Base-by-base conservation (phyloP, 2,329 filamentous ascomycete genomes). In the Fusarium floridanum region DNA sequence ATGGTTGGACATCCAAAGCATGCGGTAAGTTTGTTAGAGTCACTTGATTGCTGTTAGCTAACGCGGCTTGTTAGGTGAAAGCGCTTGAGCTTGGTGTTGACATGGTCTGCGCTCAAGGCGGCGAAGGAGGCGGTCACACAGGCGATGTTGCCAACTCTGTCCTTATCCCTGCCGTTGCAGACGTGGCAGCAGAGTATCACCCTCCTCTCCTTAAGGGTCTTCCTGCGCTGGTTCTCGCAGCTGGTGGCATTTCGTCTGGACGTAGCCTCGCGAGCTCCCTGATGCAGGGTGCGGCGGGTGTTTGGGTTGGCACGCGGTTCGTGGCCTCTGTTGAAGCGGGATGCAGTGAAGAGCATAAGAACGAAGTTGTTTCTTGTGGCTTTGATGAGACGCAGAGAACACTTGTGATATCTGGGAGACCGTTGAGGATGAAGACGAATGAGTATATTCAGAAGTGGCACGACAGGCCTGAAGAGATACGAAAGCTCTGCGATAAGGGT, bases 1-100 rank as follows among this genome's bases (percentile, higher is more conserved):
- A 98, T 98, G 95, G 95, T 98, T 22, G 96, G 96, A 0, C 94
- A 95, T 78, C 95, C 96, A 2, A 95, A 93, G 81, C 96, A 98
- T 82, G 95, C 95, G 1, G 90, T 92, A 68, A 68, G 77, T 69
- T 22, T 24, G 53, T 8, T 6, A 1, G 11, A 10, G 12, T 2
- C 6, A 1, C 11, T 34, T 3, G 37, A 27, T 16, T 48, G 4
- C 24, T 39, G 24, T 20, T 27, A 16, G 24, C 72, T 78, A 48
- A 78, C 62, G 27, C 22, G 45, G 8, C 2, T 36, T 32, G 12
- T 5, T 27, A 79, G 77, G 71, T 59, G 81, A 98, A 98, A 85
- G 95, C 95, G 3, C 86, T 98, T 5, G 91, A 95, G 60, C 90
- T 92, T 0, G 96, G 96, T 50, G 95, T 97, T 11, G 96, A 98